A percentile compares a stretch with the other conserved stretches of the same genome.
Evolutionary conservation across 2,329 filamentous ascomycete genomes (phyloP).

Genomic region (Pyrenochaeta sp.): DNA sequence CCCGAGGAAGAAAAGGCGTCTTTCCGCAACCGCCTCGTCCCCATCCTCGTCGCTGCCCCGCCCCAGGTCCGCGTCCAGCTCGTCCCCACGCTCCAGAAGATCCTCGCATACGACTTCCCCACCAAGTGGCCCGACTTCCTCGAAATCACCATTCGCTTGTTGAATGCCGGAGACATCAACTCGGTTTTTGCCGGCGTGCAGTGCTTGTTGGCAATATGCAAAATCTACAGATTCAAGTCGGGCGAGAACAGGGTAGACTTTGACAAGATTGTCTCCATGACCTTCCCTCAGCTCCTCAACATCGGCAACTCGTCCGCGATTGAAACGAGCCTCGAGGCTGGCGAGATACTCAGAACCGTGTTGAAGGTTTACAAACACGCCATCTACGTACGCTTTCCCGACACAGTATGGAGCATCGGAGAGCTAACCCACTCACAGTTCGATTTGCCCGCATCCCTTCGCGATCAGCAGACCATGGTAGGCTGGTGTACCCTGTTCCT

Average conservation of each 20-base stretch:
- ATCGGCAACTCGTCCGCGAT: constrained; percentile 90
- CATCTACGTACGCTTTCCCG: constrained; percentile 75
- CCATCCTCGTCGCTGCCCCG: constrained; percentile 81
- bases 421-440: constrained; percentile 65
- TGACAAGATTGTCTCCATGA: constrained; percentile 89
- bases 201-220: constrained; percentile 92
- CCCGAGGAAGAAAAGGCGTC: constrained; percentile 87
- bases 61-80: constrained; percentile 89
- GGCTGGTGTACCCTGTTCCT: constrained; percentile 97
- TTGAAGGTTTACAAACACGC: constrained; percentile 98
- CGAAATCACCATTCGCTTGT: constrained; percentile 86
- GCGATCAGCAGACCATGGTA: constrained; percentile 82
- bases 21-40: constrained; percentile 87
- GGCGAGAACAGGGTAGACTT: constrained; percentile 85
- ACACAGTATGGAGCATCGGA: constrained; percentile 13
- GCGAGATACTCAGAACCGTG: constrained; percentile 93
- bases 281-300: constrained; percentile 84
- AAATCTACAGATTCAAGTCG: constrained; percentile 92
- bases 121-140: constrained; percentile 93
- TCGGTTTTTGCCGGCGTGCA: constrained; percentile 94
- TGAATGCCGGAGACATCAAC: constrained; percentile 83
- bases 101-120: constrained; percentile 95
- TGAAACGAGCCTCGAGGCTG: constrained; percentile 91
- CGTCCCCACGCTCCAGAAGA: constrained; percentile 92
- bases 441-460: constrained; percentile 80